Conservation (phyloP, 202 grass and related monocot species). For the Dendrocalamus latiflorus region DNA sequence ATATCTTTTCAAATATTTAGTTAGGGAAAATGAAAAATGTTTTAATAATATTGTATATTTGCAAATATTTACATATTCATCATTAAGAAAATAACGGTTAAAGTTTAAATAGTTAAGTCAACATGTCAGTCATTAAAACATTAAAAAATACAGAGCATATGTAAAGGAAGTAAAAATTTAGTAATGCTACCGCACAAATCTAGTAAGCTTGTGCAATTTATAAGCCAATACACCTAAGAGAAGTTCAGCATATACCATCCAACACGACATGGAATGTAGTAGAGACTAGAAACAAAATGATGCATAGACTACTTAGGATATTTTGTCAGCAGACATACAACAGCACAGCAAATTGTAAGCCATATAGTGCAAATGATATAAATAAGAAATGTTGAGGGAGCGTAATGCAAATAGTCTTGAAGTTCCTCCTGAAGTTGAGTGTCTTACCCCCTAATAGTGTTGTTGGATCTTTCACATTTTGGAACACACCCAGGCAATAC, state of each 20-base stretch:
- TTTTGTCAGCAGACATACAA: too few relatives aligned
- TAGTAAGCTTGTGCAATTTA: not conserved
- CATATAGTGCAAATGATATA: too few relatives aligned
- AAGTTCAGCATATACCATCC: not conserved
- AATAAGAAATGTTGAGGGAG: not conserved
- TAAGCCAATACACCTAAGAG: not conserved
- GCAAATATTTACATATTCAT: too few relatives aligned
- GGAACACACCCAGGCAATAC: conserved; percentile 98
- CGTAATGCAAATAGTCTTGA: not conserved
- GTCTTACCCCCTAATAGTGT: conserved; percentile 89
- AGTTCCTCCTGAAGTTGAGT: conserved; percentile 17
- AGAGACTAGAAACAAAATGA: not conserved
- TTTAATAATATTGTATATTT: too few relatives aligned
- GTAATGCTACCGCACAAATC: not conserved
- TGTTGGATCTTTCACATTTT: conserved; percentile 97
- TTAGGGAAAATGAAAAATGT: too few relatives aligned
- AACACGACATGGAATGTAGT: not conserved
- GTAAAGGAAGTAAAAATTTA: too few relatives aligned
- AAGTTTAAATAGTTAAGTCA: too few relatives aligned
- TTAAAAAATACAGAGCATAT: too few relatives aligned
- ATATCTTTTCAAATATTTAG: too few relatives aligned
- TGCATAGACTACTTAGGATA: not conserved
- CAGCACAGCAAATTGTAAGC: too few relatives aligned
- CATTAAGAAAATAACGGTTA: too few relatives aligned
- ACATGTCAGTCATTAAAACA: too few relatives aligned